Evolutionary conservation across 2,329 filamentous ascomycete species (phyloP), one percentile per base, ranked within the genome.

Genomic region (Fusarium annulatum): DNA sequence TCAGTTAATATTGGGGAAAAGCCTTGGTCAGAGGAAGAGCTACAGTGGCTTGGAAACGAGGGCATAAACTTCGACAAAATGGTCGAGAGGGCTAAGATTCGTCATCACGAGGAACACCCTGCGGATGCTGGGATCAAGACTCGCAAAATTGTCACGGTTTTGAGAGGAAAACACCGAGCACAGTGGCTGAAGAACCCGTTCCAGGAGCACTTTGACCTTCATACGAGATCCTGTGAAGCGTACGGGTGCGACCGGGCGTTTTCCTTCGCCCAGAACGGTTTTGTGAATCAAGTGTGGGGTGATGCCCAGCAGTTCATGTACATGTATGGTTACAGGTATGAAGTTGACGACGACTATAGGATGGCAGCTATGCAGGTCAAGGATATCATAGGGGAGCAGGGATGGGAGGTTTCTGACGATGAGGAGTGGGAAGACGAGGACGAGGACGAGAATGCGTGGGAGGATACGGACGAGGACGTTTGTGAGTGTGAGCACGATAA

Each of bases 371-470:
- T 7, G 0, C 39, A 57, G 14, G 9, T 33, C 1, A 36, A 57
- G 2, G 11, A 21, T 26, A 0, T 57, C 0, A 34, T 26, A 30
- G 18, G 30, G 0, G 39, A 16, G 1, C 3, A 18, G 30, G 30
- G 30, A 8, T 0, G 18, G 0, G 28, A 48, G 2, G n/a, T 46
- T 18, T 48, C 33, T 28, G 28, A 28, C 8, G 28, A 28, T 28
- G 28, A 28, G 8, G 28, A 28, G 28, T 28, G 28, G 28, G 28
- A 28, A 28, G 8, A 9, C 28, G 28, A 28, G 28, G 28, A 28
- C 28, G 28, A 18, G 46, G 46, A 18, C 7, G 23, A 23, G 23
- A 23, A 23, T 23, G 23, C 23, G 23, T 21, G 45, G 14, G 45
- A 48, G 9, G 45, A 49, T 16, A 33, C 10, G 10, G 28, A 33